Conservation (phyloP, 2,329 filamentous ascomycete species). For the Dactylonectria estremocensis region DNA sequence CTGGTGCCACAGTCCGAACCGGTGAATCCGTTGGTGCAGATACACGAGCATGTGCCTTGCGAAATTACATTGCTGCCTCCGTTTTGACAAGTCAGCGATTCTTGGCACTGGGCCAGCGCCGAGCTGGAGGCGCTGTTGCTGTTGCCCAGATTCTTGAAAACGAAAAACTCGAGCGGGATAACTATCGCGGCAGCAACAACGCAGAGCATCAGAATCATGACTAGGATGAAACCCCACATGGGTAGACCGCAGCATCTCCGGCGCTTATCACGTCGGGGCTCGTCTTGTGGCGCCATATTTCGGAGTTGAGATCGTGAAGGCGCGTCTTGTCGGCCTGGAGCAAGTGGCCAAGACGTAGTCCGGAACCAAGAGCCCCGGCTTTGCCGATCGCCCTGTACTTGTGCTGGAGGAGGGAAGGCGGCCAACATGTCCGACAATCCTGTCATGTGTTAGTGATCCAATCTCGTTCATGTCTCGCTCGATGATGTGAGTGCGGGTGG, state of each 20-base stretch:
- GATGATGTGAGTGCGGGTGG: slow-evolving; percentile 37
- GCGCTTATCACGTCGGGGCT: slow-evolving; percentile 53
- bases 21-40: slow-evolving; percentile 91
- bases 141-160: slow-evolving; percentile 66
- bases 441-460: slow-evolving; percentile 64
- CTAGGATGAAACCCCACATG: slow-evolving; percentile 80
- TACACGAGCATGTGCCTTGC: slow-evolving; percentile 81
- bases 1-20: slow-evolving; percentile 66
- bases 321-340: slow-evolving; percentile 47
- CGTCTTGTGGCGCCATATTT: slow-evolving; percentile 42
- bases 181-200: slow-evolving; percentile 86
- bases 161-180: slow-evolving; percentile 78
- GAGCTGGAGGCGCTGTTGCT: slow-evolving; percentile 53
- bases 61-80: slow-evolving; percentile 83
- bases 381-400: slow-evolving; percentile 58
- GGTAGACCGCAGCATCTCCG: slow-evolving; percentile 89
- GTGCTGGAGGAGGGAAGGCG: slow-evolving; percentile 74
- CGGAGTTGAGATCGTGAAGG: slow-evolving; percentile 42
- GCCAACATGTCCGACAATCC: slow-evolving; percentile 76
- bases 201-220: slow-evolving; percentile 75
- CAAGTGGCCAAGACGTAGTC: slow-evolving; percentile 65
- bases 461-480: slow-evolving; percentile 30
- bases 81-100: slow-evolving; percentile 79
- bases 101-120: slow-evolving; percentile 69
- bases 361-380: slow-evolving; percentile 65